A percentile compares a stretch with the other conserved stretches of the same genome.
Conservation (phyloP, 306 rosid species). For the Cicer cuneatum region DNA sequence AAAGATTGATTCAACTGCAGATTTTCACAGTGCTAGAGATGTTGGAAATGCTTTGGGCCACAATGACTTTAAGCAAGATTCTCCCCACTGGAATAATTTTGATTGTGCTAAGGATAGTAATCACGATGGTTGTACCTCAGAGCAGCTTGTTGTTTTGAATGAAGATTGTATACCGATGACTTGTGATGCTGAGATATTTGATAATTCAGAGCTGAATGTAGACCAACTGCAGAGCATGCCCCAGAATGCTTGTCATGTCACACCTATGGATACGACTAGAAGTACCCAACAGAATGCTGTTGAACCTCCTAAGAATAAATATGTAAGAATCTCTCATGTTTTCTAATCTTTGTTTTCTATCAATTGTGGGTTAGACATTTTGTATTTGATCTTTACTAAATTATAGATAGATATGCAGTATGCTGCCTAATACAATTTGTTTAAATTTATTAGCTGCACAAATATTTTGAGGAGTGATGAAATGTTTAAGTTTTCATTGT, state of each 20-base stretch:
- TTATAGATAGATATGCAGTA: not conserved
- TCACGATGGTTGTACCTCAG: conserved; percentile 23
- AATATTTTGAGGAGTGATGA: not conserved
- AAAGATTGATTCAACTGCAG: conserved; percentile 5
- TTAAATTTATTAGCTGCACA: conserved; percentile 4
- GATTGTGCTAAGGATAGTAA: conserved; percentile 20
- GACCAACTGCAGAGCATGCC: conserved; percentile 31
- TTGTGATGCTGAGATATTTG: conserved; percentile 47
- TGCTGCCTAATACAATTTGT: conserved; percentile 13
- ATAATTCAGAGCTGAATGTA: conserved; percentile 19
- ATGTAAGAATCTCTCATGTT: conserved; percentile 47
- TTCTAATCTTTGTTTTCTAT: conserved; percentile 22
- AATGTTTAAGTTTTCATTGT: not conserved
- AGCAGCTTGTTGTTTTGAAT: conserved; percentile 21
- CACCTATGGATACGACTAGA: conserved; percentile 29
- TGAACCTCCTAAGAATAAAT: conserved; percentile 45
- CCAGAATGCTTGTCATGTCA: not conserved
- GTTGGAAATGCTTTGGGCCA: conserved; percentile 29
- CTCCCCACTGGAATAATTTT: not conserved
- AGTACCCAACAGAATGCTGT: conserved; percentile 32
- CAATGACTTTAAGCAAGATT: conserved; percentile 26
- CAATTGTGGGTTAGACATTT: conserved; percentile 22
- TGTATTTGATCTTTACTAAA: conserved; percentile 14
- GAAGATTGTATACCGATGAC: conserved; percentile 43
- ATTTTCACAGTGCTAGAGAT: conserved; percentile 32